Evolutionary conservation across 495 filamentous ascomycete genomes (phyloP).

Genomic region (Aspergillus coremiiformis): DNA sequence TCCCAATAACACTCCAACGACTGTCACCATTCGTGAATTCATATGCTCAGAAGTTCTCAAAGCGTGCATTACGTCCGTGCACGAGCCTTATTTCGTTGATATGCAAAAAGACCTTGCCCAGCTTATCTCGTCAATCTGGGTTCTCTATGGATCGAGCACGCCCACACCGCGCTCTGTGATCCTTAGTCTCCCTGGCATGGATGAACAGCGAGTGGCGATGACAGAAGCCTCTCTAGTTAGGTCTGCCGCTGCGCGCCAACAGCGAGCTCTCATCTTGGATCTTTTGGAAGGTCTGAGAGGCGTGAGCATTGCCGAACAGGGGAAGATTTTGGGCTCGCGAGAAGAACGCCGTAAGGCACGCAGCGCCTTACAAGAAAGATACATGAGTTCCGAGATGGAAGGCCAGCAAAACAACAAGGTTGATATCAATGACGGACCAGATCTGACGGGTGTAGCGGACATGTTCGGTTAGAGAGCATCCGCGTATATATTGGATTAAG

Average conservation of each 20-base stretch:
- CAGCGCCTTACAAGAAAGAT: conserved; percentile 49
- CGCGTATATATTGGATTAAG: neutral
- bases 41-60: conserved; percentile 77
- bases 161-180: conserved; percentile 45
- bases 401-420: conserved; percentile 37
- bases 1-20: conserved; percentile 44
- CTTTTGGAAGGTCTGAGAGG: conserved; percentile 79
- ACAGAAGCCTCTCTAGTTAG: conserved; percentile 47
- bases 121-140: conserved; percentile 78
- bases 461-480: conserved; percentile 51
- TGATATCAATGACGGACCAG: conserved; percentile 51
- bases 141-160: conserved; percentile 60
- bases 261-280: conserved; percentile 78
- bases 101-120: conserved; percentile 87
- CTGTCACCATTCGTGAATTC: conserved; percentile 76
- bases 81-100: conserved; percentile 95
- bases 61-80: conserved; percentile 76
- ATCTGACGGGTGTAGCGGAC: conserved; percentile 58
- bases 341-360: conserved; percentile 46
- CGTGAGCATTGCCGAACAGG: conserved; percentile 86
- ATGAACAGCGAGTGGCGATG: conserved; percentile 34
- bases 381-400: conserved; percentile 45
- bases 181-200: conserved; percentile 51
- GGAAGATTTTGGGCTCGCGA: conserved; percentile 57
- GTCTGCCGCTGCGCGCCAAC: conserved; percentile 63